These are phyloP conservation scores for Phialocephala subalpina DNA, from an alignment of 2,329 filamentous ascomycete genomes.

Conservation along the genomic window DNA sequence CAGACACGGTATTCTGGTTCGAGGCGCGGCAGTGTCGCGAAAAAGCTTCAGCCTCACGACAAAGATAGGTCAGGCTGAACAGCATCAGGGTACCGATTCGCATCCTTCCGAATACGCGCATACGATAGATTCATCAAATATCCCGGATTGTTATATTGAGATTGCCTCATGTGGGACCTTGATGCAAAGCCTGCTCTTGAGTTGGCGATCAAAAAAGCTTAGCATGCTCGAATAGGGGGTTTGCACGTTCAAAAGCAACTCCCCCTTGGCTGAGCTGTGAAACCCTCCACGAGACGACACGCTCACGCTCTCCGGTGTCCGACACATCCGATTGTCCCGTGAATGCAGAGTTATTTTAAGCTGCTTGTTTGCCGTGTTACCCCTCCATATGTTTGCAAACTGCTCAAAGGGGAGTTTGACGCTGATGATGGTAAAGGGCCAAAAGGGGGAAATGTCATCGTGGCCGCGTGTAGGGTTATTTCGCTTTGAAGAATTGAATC, in stretches of 20 bases:
- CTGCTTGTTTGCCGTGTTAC: neutral
- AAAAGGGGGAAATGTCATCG: neutral
- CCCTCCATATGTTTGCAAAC: neutral
- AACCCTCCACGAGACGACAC: conserved; percentile 5
- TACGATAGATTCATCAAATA: neutral
- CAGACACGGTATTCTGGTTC: neutral
- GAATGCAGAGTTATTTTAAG: neutral
- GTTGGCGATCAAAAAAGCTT: neutral
- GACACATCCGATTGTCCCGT: neutral
- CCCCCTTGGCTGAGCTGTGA: neutral
- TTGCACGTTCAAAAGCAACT: neutral
- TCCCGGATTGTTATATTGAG: neutral
- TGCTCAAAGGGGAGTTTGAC: neutral
- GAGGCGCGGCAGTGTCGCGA: neutral
- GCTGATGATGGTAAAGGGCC: neutral
- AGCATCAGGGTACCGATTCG: neutral
- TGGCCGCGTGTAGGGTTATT: neutral
- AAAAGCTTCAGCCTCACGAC: conserved; percentile 10
- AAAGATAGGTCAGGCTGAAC: conserved; percentile 8
- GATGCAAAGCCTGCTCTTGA: neutral
- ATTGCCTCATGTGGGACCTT: neutral
- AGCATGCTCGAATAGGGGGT: conserved; percentile 4
- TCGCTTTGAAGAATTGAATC: conserved; percentile 7
- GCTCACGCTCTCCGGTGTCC: neutral
- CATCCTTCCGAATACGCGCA: conserved; percentile 3